phyloP scores from a whole-genome alignment of 2,329 filamentous ascomycete species.

The Fusarium poae region DNA sequence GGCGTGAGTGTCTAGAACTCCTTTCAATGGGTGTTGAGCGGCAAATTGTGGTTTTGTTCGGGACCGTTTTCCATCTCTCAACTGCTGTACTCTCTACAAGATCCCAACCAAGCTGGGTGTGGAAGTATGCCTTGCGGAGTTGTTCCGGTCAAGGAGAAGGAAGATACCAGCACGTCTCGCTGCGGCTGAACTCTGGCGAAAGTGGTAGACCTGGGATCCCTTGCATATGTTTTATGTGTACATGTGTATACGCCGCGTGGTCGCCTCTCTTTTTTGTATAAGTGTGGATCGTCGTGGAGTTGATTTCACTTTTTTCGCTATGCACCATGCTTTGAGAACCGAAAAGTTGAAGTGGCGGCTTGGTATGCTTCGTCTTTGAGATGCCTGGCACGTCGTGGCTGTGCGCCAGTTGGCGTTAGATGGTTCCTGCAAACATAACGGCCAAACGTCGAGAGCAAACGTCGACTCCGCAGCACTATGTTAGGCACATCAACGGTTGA shows the following conservation, averaged over 20 bases:
- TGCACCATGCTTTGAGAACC: conserved; percentile 15
- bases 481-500: conserved; percentile 17
- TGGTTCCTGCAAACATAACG: conserved; percentile 41
- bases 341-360: conserved; percentile 19
- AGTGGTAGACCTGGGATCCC: conserved; percentile 33
- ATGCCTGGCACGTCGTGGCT: conserved; percentile 6
- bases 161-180: conserved; percentile 13
- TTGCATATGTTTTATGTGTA: conserved; percentile 28
- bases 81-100: conserved; percentile 14
- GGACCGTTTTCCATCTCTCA: conserved; percentile 27
- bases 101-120: conserved; percentile 5
- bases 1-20: conserved; percentile 42
- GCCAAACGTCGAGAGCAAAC: conserved; percentile 33
- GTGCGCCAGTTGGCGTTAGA: conserved; percentile 20
- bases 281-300: conserved; percentile 42
- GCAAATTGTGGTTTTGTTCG: conserved; percentile 27
- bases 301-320: conserved; percentile 27
- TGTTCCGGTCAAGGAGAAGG: conserved; percentile 33
- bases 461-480: conserved; percentile 30
- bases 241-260: conserved; percentile 20
- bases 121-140: conserved; percentile 33
- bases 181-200: conserved; percentile 21
- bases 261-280: conserved; percentile 37
- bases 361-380: conserved; percentile 22
- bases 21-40: conserved; percentile 34